Conservation (phyloP, 768 basidiomycete genomes). For the Boletus reticulatus region DNA sequence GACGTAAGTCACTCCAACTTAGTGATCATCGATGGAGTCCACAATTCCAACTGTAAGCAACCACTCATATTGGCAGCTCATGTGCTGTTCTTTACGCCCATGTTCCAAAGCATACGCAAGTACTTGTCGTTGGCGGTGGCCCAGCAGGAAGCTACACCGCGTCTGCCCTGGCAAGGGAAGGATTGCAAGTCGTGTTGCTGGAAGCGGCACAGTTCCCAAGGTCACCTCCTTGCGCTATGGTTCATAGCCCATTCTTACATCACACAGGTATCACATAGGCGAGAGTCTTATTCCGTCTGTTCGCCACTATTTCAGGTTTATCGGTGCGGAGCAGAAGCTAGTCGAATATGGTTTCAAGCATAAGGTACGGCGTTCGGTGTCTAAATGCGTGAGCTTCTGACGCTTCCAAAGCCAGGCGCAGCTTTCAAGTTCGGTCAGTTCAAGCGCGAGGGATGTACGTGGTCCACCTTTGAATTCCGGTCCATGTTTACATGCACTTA, state of each 20-base stretch:
- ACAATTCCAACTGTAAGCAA: slow-evolving; percentile 25
- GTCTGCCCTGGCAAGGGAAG: slow-evolving; percentile 53
- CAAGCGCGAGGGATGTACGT: slow-evolving; percentile 58
- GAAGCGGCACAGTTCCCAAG: slow-evolving; percentile 58
- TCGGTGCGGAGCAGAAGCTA: slow-evolving; percentile 46
- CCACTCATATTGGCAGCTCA: neutral
- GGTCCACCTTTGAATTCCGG: neutral
- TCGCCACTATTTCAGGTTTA: slow-evolving; percentile 50
- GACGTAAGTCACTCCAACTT: neutral
- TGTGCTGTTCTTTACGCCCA: neutral
- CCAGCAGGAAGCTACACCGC: slow-evolving; percentile 60
- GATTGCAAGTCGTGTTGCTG: slow-evolving; percentile 53
- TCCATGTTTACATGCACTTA: neutral
- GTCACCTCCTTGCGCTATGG: slow-evolving; percentile 22
- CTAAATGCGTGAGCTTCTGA: neutral
- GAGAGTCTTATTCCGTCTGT: slow-evolving; percentile 51
- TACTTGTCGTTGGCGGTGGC: slow-evolving; percentile 57
- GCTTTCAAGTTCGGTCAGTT: slow-evolving; percentile 57
- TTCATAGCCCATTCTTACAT: neutral
- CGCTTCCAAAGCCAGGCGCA: slow-evolving; percentile 48
- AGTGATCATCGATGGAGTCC: slow-evolving; percentile 1
- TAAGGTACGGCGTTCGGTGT: slow-evolving; percentile 37
- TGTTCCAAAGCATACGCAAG: slow-evolving; percentile 21
- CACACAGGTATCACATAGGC: slow-evolving; percentile 44
- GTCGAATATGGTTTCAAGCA: slow-evolving; percentile 41